Percentiles rank a stretch among this genome's conserved stretches.
These are phyloP conservation scores for Metschnikowia santaceciliae DNA, from an alignment of 805 yeast genomes.

Conservation along the genomic window DNA sequence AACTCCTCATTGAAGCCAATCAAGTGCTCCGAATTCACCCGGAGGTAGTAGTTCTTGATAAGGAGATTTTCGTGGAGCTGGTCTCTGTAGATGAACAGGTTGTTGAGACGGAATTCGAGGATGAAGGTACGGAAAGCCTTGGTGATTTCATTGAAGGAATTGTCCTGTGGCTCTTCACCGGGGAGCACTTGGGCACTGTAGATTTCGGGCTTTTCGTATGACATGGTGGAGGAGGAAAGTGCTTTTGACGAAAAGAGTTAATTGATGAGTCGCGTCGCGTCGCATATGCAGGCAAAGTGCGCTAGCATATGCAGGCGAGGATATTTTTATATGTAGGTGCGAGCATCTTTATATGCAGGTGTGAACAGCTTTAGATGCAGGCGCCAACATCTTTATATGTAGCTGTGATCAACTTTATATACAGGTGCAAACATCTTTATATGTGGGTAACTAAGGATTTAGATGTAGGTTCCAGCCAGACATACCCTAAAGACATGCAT, in stretches of 20 bases:
- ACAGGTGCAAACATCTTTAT: too few relatives aligned
- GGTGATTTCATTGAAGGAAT: conserved; percentile 62
- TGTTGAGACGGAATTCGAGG: conserved; percentile 77
- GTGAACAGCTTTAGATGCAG: not conserved
- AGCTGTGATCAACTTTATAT: too few relatives aligned
- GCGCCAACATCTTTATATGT: not conserved
- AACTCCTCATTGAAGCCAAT: conserved; percentile 86
- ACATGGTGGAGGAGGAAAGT: conserved; percentile 38
- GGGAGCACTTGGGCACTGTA: conserved; percentile 81
- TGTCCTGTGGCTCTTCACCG: conserved; percentile 69
- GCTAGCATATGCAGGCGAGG: not conserved
- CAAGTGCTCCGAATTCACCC: conserved; percentile 78
- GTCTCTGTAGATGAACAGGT: conserved; percentile 83
- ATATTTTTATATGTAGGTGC: too few relatives aligned
- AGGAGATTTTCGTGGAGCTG: conserved; percentile 84
- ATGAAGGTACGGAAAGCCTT: conserved; percentile 79
- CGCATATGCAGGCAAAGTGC: too few relatives aligned
- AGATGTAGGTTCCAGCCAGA: too few relatives aligned
- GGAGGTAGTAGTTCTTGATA: conserved; percentile 65
- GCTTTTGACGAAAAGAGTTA: not conserved
- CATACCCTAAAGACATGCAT: too few relatives aligned
- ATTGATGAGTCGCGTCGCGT: conserved; percentile 12
- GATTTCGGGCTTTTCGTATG: conserved; percentile 68
- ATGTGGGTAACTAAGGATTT: too few relatives aligned
- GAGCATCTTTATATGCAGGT: too few relatives aligned